phyloP scores from a whole-genome alignment of 352 stramenopile genomes.

The Phytophthora pistaciae region DNA sequence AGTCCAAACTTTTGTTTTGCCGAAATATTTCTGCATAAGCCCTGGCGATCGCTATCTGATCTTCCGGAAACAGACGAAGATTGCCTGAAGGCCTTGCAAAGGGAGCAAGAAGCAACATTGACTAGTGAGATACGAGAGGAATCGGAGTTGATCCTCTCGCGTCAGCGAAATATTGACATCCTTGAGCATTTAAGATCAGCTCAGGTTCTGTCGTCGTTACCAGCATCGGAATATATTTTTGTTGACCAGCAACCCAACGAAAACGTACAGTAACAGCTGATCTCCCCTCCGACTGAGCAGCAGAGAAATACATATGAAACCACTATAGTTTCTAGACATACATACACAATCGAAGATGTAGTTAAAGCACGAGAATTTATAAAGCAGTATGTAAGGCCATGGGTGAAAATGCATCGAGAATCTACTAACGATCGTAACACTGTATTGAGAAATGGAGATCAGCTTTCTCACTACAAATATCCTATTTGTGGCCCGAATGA shows the following conservation, averaged over 20 bases:
- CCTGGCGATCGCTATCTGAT: not conserved
- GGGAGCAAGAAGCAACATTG: not conserved
- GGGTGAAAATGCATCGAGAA: not conserved
- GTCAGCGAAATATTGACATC: not conserved
- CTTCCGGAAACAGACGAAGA: conserved; percentile 1
- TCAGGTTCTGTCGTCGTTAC: not conserved
- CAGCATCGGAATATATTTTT: conserved; percentile 7
- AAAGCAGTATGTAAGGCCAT: not conserved
- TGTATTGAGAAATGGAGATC: too few relatives aligned
- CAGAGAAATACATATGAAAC: too few relatives aligned
- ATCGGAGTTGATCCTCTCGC: not conserved
- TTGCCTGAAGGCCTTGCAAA: not conserved
- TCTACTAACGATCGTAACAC: too few relatives aligned
- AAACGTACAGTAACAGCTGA: too few relatives aligned
- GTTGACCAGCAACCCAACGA: not conserved
- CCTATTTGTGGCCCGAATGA: conserved; percentile 10
- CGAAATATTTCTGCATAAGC: conserved; percentile 1
- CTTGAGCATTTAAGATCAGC: not conserved
- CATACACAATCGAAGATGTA: not conserved
- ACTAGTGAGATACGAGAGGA: not conserved
- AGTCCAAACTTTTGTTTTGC: conserved; percentile 7
- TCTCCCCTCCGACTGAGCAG: too few relatives aligned
- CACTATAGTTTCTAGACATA: too few relatives aligned
- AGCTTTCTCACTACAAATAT: not conserved
- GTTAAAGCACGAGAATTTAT: not conserved